phyloP scores from a whole-genome alignment of 2,329 filamentous ascomycete genomes.

The Bipolaris sorokiniana region DNA sequence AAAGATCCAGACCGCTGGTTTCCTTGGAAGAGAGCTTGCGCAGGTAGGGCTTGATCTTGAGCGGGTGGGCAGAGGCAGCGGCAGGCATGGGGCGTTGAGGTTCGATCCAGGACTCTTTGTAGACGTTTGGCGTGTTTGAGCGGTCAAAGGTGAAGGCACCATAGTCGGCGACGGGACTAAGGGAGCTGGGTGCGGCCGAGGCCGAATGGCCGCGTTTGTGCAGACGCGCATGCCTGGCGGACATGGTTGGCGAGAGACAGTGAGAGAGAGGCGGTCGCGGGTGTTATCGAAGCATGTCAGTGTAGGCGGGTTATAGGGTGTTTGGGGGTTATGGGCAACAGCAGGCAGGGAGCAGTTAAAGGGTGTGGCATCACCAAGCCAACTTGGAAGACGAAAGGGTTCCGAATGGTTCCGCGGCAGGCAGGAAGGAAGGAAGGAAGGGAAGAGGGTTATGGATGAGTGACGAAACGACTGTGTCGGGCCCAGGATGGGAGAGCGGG shows the following conservation, averaged over 20 bases:
- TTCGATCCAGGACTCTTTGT: constrained; percentile 44
- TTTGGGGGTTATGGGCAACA: neutral
- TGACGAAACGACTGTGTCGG: constrained; percentile 19
- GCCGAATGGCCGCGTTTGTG: constrained; percentile 51
- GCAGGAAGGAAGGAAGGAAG: neutral
- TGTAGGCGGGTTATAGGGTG: constrained; percentile 1
- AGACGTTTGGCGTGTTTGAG: constrained; percentile 43
- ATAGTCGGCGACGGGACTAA: constrained; percentile 40
- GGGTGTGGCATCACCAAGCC: constrained; percentile 14
- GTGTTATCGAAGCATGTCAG: constrained; percentile 21
- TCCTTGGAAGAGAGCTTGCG: constrained; percentile 60
- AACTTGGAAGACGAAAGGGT: constrained; percentile 1
- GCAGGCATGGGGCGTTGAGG: constrained; percentile 33
- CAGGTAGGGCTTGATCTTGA: constrained; percentile 62
- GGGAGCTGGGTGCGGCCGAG: constrained; percentile 45
- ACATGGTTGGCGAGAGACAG: constrained; percentile 12
- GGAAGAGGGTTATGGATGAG: constrained; percentile 4
- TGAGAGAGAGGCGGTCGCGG: neutral
- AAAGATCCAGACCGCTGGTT: constrained; percentile 60
- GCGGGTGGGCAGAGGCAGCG: constrained; percentile 31
- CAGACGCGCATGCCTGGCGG: constrained; percentile 41
- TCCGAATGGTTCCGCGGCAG: constrained; percentile 18
- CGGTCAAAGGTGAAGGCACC: constrained; percentile 42
- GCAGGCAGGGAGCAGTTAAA: constrained; percentile 1
- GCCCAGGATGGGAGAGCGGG: constrained; percentile 3